Percentiles rank a stretch among this genome's conserved stretches.
These are phyloP conservation scores for Diutina ranongensis DNA, from an alignment of 1,139 yeast species.

Conservation along the genomic window DNA sequence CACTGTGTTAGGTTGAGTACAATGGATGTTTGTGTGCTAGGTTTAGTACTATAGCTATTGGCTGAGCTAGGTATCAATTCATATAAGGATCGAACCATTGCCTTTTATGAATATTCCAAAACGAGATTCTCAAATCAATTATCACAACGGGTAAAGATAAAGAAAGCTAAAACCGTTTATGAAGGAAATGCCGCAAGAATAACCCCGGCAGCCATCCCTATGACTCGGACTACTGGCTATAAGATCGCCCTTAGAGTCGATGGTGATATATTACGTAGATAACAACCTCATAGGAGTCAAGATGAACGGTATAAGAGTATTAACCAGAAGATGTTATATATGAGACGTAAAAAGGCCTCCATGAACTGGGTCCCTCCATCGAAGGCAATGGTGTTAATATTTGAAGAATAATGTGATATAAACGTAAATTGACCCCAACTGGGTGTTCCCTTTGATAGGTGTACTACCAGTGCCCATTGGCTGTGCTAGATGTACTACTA, in stretches of 20 bases:
- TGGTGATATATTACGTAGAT: slow-evolving; percentile 28
- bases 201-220: slow-evolving; percentile 91
- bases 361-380: slow-evolving; percentile 65
- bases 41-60: too few relatives aligned
- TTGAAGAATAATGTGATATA: slow-evolving; percentile 15
- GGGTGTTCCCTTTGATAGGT: too few relatives aligned
- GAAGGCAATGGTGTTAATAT: slow-evolving; percentile 60
- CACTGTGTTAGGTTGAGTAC: too few relatives aligned
- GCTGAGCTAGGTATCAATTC: too few relatives aligned
- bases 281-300: slow-evolving; percentile 28
- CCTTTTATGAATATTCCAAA: slow-evolving; percentile 61
- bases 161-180: slow-evolving; percentile 49
- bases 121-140: slow-evolving; percentile 38
- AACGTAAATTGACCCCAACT: too few relatives aligned
- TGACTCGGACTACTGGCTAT: slow-evolving; percentile 79
- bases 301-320: slow-evolving; percentile 76
- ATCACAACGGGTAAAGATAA: slow-evolving; percentile 21
- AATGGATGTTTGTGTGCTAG: too few relatives aligned
- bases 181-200: slow-evolving; percentile 86
- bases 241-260: slow-evolving; percentile 82
- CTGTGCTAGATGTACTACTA: too few relatives aligned
- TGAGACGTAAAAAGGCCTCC: slow-evolving; percentile 28
- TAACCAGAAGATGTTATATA: slow-evolving; percentile 40
- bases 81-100: slow-evolving; percentile 77
- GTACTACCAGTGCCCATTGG: too few relatives aligned